Evolutionary conservation across 2,329 filamentous ascomycete species (phyloP).

Genomic region (Huntiella moniliformis): DNA sequence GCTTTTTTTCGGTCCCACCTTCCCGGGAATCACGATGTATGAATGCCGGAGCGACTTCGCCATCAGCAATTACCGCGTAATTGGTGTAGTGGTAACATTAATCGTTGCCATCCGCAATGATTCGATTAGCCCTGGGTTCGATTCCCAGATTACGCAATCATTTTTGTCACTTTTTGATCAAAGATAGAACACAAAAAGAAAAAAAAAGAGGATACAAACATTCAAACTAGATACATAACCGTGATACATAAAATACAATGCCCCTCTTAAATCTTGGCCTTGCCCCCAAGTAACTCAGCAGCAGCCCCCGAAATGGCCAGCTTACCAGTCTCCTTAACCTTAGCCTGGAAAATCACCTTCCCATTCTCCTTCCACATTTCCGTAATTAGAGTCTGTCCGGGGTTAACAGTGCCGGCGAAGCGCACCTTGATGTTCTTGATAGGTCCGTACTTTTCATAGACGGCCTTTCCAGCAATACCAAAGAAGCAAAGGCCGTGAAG

Average conservation of each 20-base stretch:
- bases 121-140: slow-evolving; percentile 1
- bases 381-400: slow-evolving; percentile 74
- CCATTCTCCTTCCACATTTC: slow-evolving; percentile 87
- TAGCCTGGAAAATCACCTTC: slow-evolving; percentile 67
- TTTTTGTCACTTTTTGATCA: background rate
- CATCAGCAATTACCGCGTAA: background rate
- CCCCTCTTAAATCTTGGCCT: slow-evolving; percentile 9
- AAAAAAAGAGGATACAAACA: background rate
- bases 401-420: slow-evolving; percentile 70
- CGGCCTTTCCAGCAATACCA: slow-evolving; percentile 76
- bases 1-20: no score
- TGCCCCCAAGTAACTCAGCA: slow-evolving; percentile 43
- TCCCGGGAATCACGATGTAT: no score
- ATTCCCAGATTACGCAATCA: slow-evolving; percentile 1
- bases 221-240: background rate
- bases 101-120: slow-evolving; percentile 1
- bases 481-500: slow-evolving; percentile 95
- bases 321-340: slow-evolving; percentile 86
- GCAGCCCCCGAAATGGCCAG: slow-evolving; percentile 65
- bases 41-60: no score
- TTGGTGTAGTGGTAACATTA: slow-evolving; percentile 2
- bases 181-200: background rate
- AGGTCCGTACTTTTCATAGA: slow-evolving; percentile 64
- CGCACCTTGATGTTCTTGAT: slow-evolving; percentile 87
- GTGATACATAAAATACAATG: background rate